Evolutionary conservation across 257 asterid genomes (phyloP).

Genomic region (Petunia secreta): DNA sequence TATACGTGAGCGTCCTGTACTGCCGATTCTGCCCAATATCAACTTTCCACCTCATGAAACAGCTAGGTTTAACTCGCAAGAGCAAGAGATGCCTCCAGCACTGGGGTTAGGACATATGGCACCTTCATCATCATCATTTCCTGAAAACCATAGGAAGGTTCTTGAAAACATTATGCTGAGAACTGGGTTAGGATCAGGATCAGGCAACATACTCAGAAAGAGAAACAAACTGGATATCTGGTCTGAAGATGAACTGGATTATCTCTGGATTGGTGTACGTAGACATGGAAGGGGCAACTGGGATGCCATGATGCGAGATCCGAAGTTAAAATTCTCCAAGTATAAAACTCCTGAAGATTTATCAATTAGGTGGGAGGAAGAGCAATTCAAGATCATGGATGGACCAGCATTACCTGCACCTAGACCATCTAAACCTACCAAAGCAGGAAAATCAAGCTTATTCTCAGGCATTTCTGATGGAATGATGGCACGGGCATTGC

Average conservation of each 20-base stretch:
- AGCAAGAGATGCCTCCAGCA: conserved; percentile 57
- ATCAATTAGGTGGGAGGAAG: conserved; percentile 86
- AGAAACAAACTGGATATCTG: conserved; percentile 65
- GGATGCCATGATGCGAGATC: conserved; percentile 86
- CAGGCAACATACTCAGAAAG: conserved; percentile 53
- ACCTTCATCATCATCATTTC: conserved; percentile 65
- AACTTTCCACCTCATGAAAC: conserved; percentile 57
- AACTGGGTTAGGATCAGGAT: conserved; percentile 78
- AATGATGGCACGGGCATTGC: conserved; percentile 68
- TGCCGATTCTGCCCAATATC: conserved; percentile 74
- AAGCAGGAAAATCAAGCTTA: conserved; percentile 45
- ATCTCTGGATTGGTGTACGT: conserved; percentile 95
- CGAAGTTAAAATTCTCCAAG: conserved; percentile 78
- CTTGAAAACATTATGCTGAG: conserved; percentile 74
- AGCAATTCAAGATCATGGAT: conserved; percentile 77
- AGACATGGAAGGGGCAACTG: conserved; percentile 92
- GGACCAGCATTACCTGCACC: conserved; percentile 50
- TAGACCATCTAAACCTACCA: conserved; percentile 51
- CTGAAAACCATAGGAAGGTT: conserved; percentile 83
- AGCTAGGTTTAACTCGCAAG: conserved; percentile 57
- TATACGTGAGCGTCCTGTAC: conserved; percentile 52
- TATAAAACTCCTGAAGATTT: conserved; percentile 74
- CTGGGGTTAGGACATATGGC: conserved; percentile 62
- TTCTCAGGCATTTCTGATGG: conserved; percentile 78
- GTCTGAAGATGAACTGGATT: conserved; percentile 97